Base-by-base conservation (phyloP, 2,329 filamentous ascomycete genomes). In the Fusarium denticulatum region DNA sequence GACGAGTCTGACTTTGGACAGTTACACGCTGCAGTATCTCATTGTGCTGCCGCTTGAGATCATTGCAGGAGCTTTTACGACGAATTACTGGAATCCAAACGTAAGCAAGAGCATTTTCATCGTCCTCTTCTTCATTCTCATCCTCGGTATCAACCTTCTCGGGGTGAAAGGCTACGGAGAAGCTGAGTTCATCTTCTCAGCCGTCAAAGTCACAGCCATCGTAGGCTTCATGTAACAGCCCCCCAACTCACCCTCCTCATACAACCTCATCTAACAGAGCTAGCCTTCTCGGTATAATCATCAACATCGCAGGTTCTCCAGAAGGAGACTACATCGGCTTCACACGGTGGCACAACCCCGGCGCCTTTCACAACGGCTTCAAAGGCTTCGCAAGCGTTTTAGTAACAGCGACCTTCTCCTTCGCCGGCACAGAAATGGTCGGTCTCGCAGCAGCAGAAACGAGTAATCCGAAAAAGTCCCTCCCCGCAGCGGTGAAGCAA, bases 131-230 rank as follows among this genome's bases (percentile, higher is more conserved):
- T 89, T 96, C 66, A 65, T 90, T 15, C 77, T 92, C 64, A 96
- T 97, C 74, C 87, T 97, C 43, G 78, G 82, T 24, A 97, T 97
- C 83, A 97, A 98, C 79, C 80, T 97, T 61, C 96, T 96, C 74
- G 94, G 95, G 46, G 93, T 98, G 64, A 93, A 92, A 78, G 93
- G 92, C 28, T 97, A 97, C 75, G 94, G 94, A 75, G 94, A 97
- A 81, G 94, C 94, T 11, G 94, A 97, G 77, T 97, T 97, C 73
- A 84, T 95, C 57, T 96, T 97, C 79, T 93, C 93, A 37, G 90
- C 95, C 52, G 86, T 98, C 84, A 98, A 98, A 80, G 89, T 97
- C 53, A 86, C 91, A 39, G 94, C 95, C 40, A 90, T 97, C 7
- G 91, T 97, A 69, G 94, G 93, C 55, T 97, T 97, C 82, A 95